Evolutionary conservation across 192 early-diverging fungal genomes (phyloP).

Genomic region (Coemansia sp.): DNA sequence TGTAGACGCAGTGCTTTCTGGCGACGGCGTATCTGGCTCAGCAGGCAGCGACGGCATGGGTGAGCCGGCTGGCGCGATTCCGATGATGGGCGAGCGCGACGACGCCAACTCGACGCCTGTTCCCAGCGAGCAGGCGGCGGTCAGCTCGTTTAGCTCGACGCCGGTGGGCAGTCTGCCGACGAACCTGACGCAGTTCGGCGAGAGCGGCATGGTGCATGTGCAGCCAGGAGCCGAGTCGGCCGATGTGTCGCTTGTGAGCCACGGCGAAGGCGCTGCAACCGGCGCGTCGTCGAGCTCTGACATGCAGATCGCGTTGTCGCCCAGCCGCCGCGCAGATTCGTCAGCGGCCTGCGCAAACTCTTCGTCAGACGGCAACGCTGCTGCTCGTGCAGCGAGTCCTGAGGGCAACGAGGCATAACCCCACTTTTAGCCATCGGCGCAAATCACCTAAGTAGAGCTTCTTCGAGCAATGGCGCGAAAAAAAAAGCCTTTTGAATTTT

Average conservation of each 20-base stretch:
- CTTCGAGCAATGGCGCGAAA: too few relatives aligned
- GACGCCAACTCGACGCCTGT: constrained; percentile 52
- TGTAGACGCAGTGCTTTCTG: constrained; percentile 38
- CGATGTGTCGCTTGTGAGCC: constrained; percentile 12
- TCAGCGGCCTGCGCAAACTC: not conserved
- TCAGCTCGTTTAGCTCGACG: constrained; percentile 54
- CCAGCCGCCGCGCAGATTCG: not conserved
- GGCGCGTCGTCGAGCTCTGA: not conserved
- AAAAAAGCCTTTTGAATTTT: too few relatives aligned
- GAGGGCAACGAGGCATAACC: constrained; percentile 19
- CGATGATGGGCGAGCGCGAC: constrained; percentile 26
- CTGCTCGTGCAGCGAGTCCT: not conserved
- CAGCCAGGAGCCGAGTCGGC: not conserved
- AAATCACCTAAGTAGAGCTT: too few relatives aligned
- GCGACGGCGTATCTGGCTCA: constrained; percentile 12
- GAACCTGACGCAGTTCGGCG: constrained; percentile 24
- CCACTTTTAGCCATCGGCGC: too few relatives aligned
- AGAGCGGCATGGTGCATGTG: not conserved
- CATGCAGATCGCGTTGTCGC: constrained; percentile 7
- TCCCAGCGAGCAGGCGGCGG: constrained; percentile 37
- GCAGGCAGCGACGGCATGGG: constrained; percentile 2
- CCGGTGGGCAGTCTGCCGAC: constrained; percentile 48
- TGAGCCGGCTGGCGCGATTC: not conserved
- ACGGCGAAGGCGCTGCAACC: constrained; percentile 3
- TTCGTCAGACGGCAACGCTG: not conserved